phyloP scores from a whole-genome alignment of 805 yeast genomes.

The Lipomyces spencermartinsiae region DNA sequence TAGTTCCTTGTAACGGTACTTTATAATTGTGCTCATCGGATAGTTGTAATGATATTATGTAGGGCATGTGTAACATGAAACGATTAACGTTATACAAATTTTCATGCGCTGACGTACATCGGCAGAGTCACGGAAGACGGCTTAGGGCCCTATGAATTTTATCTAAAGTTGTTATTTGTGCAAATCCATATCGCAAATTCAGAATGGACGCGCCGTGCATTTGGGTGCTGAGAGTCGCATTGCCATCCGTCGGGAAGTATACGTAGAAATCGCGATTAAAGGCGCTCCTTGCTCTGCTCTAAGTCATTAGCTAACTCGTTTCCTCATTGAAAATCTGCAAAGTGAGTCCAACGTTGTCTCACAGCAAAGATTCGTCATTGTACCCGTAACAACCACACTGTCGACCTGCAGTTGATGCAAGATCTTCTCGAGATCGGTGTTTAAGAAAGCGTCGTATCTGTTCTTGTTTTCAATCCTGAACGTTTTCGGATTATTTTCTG shows the following conservation, averaged over 20 bases:
- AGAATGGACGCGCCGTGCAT: slow-evolving; percentile 25
- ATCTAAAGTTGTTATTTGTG: slow-evolving; percentile 24
- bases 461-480: slow-evolving; percentile 20
- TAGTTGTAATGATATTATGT: too few species aligned
- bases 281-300: slow-evolving; percentile 28
- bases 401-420: slow-evolving; percentile 7
- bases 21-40: not conserved
- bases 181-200: slow-evolving; percentile 29
- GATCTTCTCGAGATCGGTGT: slow-evolving; percentile 28
- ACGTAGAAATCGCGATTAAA: slow-evolving; percentile 30
- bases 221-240: slow-evolving; percentile 24
- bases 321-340: not conserved
- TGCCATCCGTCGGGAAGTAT: slow-evolving; percentile 34
- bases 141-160: slow-evolving; percentile 13
- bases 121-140: not conserved
- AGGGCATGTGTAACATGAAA: not conserved
- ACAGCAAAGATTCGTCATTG: slow-evolving; percentile 36
- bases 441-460: slow-evolving; percentile 34
- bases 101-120: not conserved
- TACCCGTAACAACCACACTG: slow-evolving; percentile 31
- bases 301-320: not conserved
- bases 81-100: too few species aligned
- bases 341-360: slow-evolving; percentile 27
- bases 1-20: not conserved
- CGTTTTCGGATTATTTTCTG: not conserved